Percentiles rank a stretch among this genome's conserved stretches.
Evolutionary conservation across 495 filamentous ascomycete genomes (phyloP).

Genomic region (Aspergillus olivimuriae): DNA sequence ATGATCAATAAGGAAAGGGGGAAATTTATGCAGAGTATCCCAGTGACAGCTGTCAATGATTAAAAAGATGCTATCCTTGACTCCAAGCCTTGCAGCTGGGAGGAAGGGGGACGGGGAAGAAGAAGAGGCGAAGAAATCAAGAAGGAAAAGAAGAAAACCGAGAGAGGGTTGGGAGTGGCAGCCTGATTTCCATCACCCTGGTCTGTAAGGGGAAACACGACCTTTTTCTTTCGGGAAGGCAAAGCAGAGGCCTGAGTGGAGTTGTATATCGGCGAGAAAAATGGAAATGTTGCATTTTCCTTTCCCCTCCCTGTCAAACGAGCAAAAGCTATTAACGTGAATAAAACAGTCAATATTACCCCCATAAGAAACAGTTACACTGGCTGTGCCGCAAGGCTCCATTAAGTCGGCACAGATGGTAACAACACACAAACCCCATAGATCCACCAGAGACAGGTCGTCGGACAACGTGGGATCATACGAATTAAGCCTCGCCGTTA

Average conservation of each 20-base stretch:
- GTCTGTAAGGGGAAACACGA: constrained; percentile 1
- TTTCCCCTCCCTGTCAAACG: constrained; percentile 18
- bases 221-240: background rate
- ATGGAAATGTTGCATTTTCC: constrained; percentile 22
- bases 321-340: constrained; percentile 46
- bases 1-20: constrained; percentile 20
- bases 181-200: constrained; percentile 12
- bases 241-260: constrained; percentile 4
- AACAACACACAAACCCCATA: constrained; percentile 30
- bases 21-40: constrained; percentile 20
- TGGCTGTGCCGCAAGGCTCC: constrained; percentile 34
- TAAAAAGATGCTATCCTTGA: constrained; percentile 37
- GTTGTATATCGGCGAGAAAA: constrained; percentile 14
- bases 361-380: constrained; percentile 35
- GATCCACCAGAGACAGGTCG: constrained; percentile 17
- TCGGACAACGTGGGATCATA: too few relatives aligned
- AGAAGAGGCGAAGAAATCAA: constrained; percentile 7
- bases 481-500: constrained; percentile 46
- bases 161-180: constrained; percentile 9
- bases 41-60: constrained; percentile 29
- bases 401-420: constrained; percentile 36
- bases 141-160: background rate
- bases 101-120: constrained; percentile 9
- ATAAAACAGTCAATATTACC: constrained; percentile 42
- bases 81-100: constrained; percentile 24